These are phyloP conservation scores for Venturia asperata DNA, from an alignment of 2,329 filamentous ascomycete species.

Conservation along the genomic window DNA sequence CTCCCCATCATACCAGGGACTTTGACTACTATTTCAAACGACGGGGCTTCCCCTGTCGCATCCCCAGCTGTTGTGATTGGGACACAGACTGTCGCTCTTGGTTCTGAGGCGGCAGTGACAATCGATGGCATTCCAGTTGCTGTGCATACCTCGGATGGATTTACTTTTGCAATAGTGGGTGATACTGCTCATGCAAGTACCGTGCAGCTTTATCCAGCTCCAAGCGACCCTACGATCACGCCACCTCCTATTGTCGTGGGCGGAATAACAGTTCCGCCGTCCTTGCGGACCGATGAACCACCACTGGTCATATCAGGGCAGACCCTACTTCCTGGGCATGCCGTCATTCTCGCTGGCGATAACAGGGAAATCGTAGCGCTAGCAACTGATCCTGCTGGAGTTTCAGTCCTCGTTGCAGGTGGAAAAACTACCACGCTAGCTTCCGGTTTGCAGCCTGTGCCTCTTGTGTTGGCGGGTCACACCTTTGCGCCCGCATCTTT, in stretches of 20 bases:
- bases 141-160: slow-evolving; percentile 1
- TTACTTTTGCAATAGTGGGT: slow-evolving; percentile 4
- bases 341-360: not conserved
- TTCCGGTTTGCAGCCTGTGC: not conserved
- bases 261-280: not conserved
- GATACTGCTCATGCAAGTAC: not conserved
- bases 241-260: slow-evolving; percentile 14
- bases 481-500: not conserved
- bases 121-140: slow-evolving; percentile 11
- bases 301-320: slow-evolving; percentile 7
- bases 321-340: not conserved
- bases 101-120: not conserved
- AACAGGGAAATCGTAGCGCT: not conserved
- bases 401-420: not conserved
- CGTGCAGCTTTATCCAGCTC: not conserved
- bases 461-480: not conserved
- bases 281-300: not conserved
- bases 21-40: not conserved
- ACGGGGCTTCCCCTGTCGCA: not conserved
- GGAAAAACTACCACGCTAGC: not conserved
- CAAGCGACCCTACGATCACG: slow-evolving; percentile 10
- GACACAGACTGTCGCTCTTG: slow-evolving; percentile 2
- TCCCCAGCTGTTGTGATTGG: not conserved
- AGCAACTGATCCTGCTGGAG: not conserved
- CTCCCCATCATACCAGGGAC: not conserved